Conservation (phyloP, 352 stramenopile species). For the Globisporangium emineosum region DNA sequence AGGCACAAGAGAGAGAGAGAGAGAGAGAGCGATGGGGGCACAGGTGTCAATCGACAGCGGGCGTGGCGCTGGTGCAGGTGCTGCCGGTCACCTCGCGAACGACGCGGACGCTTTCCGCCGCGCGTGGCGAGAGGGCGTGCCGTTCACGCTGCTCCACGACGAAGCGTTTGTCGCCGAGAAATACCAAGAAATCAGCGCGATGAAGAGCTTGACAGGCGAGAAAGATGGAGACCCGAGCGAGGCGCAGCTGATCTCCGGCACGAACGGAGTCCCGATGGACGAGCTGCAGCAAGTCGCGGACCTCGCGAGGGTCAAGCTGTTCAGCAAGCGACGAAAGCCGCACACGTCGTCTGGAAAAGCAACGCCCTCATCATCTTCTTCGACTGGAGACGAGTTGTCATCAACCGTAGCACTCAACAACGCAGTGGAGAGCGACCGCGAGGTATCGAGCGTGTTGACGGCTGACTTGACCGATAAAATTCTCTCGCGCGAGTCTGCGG, state of each 20-base stretch:
- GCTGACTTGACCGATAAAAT: conserved; percentile 36
- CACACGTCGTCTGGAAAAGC: not conserved
- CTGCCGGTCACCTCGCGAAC: not conserved
- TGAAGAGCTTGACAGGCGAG: conserved; percentile 14
- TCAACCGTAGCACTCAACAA: not conserved
- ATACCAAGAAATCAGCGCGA: conserved; percentile 39
- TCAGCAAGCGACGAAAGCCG: conserved; percentile 22
- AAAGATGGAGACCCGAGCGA: conserved; percentile 24
- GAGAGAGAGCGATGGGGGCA: conserved; percentile 10
- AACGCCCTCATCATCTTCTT: not conserved
- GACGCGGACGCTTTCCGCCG: conserved; percentile 18
- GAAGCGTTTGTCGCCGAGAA: conserved; percentile 67
- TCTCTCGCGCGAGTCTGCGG: conserved; percentile 36
- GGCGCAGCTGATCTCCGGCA: conserved; percentile 27
- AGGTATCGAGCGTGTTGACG: conserved; percentile 27
- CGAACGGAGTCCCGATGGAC: conserved; percentile 48
- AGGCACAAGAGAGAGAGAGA: not conserved
- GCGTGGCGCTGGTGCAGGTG: not conserved
- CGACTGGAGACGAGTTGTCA: not conserved
- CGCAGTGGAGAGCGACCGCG: conserved; percentile 19
- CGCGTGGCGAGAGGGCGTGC: conserved; percentile 47
- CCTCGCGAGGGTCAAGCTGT: conserved; percentile 53
- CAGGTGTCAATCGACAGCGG: conserved; percentile 4
- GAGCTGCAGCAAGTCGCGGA: conserved; percentile 62
- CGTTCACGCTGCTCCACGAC: conserved; percentile 72